A percentile compares a stretch with the other conserved stretches of the same genome.
Evolutionary conservation across 2,329 filamentous ascomycete species (phyloP).

Genomic region (Onygenales sp.): DNA sequence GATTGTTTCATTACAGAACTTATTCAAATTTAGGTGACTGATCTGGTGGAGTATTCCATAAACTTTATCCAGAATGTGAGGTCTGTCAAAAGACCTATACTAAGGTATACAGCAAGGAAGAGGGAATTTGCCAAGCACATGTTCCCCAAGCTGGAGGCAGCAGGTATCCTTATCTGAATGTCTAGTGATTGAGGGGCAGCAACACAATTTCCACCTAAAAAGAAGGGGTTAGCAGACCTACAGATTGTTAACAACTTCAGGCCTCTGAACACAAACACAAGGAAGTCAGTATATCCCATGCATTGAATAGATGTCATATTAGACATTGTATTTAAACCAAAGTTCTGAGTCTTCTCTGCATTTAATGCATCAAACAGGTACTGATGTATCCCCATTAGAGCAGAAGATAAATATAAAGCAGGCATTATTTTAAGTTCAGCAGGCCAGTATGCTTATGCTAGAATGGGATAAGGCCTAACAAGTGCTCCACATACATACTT

Average conservation of each 20-base stretch:
- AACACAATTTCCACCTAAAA: background rate
- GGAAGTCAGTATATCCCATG: background rate
- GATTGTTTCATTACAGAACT: background rate
- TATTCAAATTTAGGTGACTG: background rate
- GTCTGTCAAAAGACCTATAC: background rate
- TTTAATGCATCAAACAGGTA: no score
- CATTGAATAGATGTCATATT: background rate
- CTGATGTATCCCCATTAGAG: no score
- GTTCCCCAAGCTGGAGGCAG: background rate
- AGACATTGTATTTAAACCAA: background rate
- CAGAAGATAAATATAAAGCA: no score
- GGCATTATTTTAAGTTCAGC: no score
- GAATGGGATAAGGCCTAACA: no score
- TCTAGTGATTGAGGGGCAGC: background rate
- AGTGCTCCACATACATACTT: no score
- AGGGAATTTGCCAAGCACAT: background rate
- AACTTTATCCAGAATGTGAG: background rate
- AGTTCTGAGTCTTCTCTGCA: background rate
- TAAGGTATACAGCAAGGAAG: background rate
- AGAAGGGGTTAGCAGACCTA: background rate
- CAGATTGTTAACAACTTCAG: no score
- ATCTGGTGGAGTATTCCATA: background rate
- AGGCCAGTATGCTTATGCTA: no score
- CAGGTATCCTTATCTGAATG: background rate
- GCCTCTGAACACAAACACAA: background rate